Evolutionary conservation across 2,329 filamentous ascomycete species (phyloP).

Genomic region (Rutstroemia sydowiana): DNA sequence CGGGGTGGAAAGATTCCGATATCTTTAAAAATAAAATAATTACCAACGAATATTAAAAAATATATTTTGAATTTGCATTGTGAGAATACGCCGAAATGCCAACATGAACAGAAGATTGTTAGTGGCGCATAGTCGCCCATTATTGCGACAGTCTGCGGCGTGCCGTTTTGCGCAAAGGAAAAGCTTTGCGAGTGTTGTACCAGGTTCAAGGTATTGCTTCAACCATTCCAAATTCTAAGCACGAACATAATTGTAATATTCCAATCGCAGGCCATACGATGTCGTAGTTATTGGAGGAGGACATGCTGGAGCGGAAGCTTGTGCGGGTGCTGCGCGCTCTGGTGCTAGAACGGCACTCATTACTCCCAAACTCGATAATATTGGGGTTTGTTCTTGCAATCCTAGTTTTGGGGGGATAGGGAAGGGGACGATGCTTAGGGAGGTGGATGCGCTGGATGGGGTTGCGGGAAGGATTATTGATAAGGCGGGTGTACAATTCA

Average conservation of each 20-base stretch:
- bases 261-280: constrained; percentile 51
- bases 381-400: constrained; percentile 94
- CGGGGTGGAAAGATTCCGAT: constrained; percentile 2
- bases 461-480: constrained; percentile 84
- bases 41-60: too few relatives aligned
- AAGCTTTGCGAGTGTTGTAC: constrained; percentile 6
- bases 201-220: constrained; percentile 6
- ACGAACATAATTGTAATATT: not conserved
- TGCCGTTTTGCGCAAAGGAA: constrained; percentile 6
- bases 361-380: constrained; percentile 79
- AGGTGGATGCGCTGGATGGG: constrained; percentile 91
- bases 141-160: not conserved
- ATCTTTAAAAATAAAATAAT: not conserved
- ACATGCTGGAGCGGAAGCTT: constrained; percentile 91
- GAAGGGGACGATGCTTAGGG: constrained; percentile 91
- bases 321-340: constrained; percentile 78
- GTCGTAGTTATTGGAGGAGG: constrained; percentile 94
- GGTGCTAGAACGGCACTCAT: constrained; percentile 85
- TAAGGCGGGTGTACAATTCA: constrained; percentile 91
- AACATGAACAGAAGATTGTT: constrained; percentile 22
- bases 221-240: not conserved
- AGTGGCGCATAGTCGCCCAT: constrained; percentile 9
- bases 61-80: not conserved
- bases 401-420: constrained; percentile 97
- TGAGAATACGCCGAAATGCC: constrained; percentile 16